Conservation (phyloP, 1,284 basidiomycete species). For the Pascua guehoae region DNA sequence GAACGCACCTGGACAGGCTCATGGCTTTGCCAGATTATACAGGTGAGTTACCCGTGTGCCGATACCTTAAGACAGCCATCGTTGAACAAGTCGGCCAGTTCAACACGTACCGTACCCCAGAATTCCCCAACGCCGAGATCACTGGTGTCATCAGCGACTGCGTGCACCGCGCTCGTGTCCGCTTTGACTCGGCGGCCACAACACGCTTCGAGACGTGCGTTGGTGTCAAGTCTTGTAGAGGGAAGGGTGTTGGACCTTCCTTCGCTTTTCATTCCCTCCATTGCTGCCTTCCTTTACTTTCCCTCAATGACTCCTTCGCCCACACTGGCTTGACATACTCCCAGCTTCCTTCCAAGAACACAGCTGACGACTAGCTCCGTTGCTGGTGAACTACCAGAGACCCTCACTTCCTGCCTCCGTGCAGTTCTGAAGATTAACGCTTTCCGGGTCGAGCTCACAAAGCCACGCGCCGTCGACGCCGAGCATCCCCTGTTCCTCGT, state of each 20-base stretch:
- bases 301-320: too few species aligned
- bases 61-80: neutral
- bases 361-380: conserved; percentile 10
- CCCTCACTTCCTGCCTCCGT: conserved; percentile 27
- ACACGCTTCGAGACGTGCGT: conserved; percentile 31
- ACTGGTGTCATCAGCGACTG: conserved; percentile 23
- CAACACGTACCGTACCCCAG: conserved; percentile 11
- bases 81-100: conserved; percentile 16
- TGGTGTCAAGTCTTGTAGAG: too few species aligned
- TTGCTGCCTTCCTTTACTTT: too few species aligned
- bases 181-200: conserved; percentile 26
- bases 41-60: conserved; percentile 12
- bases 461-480: neutral
- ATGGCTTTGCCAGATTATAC: conserved; percentile 24
- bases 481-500: neutral
- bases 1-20: conserved; percentile 6
- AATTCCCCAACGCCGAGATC: conserved; percentile 13
- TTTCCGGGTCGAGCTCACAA: conserved; percentile 13
- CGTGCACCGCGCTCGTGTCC: conserved; percentile 24
- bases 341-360: neutral
- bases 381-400: conserved; percentile 18
- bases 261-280: too few species aligned
- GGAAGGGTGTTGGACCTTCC: too few species aligned
- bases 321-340: neutral
- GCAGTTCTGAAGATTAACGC: conserved; percentile 21